Conservation (phyloP, 352 stramenopile genomes). For the Globisporangium spiculum region DNA sequence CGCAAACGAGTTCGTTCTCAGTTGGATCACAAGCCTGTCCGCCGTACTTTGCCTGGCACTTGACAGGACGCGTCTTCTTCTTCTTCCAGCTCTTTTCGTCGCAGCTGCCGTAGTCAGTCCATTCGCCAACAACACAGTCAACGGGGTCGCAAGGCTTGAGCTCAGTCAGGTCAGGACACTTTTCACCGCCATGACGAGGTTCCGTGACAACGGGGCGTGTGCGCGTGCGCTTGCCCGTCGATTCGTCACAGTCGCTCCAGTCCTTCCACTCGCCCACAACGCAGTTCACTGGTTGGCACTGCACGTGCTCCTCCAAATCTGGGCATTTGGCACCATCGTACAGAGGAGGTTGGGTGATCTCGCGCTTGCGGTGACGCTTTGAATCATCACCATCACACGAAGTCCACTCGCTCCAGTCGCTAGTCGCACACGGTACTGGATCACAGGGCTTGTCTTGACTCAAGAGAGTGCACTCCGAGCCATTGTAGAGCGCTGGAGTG, state of each 20-base stretch:
- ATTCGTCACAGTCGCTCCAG: constrained; percentile 40
- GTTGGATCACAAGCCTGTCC: constrained; percentile 37
- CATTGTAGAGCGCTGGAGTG: constrained; percentile 35
- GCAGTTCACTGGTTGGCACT: constrained; percentile 49
- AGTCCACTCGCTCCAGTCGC: constrained; percentile 46
- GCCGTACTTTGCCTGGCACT: constrained; percentile 31
- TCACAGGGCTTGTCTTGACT: constrained; percentile 45
- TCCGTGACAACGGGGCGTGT: constrained; percentile 25
- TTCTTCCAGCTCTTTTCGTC: constrained; percentile 46
- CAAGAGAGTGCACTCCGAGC: constrained; percentile 30
- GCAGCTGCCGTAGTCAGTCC: constrained; percentile 38
- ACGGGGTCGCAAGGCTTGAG: constrained; percentile 44
- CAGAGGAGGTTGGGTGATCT: constrained; percentile 28
- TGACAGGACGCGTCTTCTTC: constrained; percentile 37
- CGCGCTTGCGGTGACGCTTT: constrained; percentile 32
- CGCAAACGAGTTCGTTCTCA: constrained; percentile 49
- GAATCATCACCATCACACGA: constrained; percentile 53
- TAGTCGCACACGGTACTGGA: constrained; percentile 36
- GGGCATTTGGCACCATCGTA: constrained; percentile 33
- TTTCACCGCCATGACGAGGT: constrained; percentile 27
- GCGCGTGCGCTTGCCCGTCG: constrained; percentile 36
- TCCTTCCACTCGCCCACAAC: constrained; percentile 35
- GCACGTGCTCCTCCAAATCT: constrained; percentile 30
- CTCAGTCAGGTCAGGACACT: constrained; percentile 32
- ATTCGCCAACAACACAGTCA: constrained; percentile 38